Evolutionary conservation across 176 grass and related monocot species (phyloP), one percentile per base, ranked within the genome.

Genomic region (Aegilops tauschii): DNA sequence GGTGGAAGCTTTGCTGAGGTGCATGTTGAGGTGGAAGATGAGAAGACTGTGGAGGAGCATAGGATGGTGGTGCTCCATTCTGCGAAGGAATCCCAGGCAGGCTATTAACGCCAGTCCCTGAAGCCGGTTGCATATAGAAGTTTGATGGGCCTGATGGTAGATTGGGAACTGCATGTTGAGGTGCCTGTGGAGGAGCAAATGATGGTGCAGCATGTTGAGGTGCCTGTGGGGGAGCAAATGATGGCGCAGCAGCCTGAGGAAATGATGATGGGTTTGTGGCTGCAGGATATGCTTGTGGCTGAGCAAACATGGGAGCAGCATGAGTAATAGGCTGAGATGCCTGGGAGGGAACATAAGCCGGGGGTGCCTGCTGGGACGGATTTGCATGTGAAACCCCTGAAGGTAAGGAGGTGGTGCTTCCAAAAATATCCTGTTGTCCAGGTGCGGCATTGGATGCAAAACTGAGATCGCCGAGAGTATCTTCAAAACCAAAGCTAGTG

Each of bases 401-500:
- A 81, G 44, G 71, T 4, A 90, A 74, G 74, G 82, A 85, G 18
- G 76, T 21, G 63, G 63, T 82, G 67, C 32, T 79, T 78, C 68
- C 73, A 93, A 94, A 93, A 39, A 73, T 81, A 78, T 88, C 87
- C 79, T 94, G 92, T 59, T 87, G 90, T 72, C 59, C 45, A 5
- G 71, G n/a, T 71, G 69, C 75, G 44, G 39, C 27, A 34, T 69
- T 90, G 49, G 91, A 68, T 69, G 61, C 83, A 89, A 88, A 99
- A 81, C 73, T 87, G 50, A 87, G 79, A 84, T 88, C 97, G 8
- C 92, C 92, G 72, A 99, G 88, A 59, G 94, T 80, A 64, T 94
- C 90, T 36, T 88, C 94, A 85, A 99, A 99, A 86, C 89, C 89
- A 82, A 96, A 96, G 84, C 64, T 92, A 37, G 90, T 70, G 0